Base-by-base conservation (phyloP, 1,139 yeast species). In the Pichia norvegensis region DNA sequence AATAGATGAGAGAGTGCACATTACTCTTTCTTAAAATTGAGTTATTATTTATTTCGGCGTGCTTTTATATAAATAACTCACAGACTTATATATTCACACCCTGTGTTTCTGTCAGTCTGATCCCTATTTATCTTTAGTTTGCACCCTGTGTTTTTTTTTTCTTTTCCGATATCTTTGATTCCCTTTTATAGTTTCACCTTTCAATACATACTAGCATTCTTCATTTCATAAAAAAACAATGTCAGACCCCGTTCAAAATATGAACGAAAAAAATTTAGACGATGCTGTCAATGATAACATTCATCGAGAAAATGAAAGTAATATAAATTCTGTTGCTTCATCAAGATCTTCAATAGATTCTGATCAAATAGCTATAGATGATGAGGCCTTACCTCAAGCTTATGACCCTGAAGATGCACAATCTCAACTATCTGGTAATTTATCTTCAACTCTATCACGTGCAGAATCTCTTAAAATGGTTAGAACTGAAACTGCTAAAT, bases 401-500 rank as follows among this genome's bases (percentile, higher is more conserved):
- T 64, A 62, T 46, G 63, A 55, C 31, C 71, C 72, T 1, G 69
- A 70, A 46, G 77, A 73, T 56, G 76, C 73, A 7, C 70, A 66
- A 47, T 69, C 76, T 4, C 70, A 64, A 46, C 46, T 71, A 11
- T 68, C 73, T 3, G 62, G 60, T 5, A 49, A 43, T 29, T 10
- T 59, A 11, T 52, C 58, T 2, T 49, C 61, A 21, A 54, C 59
- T 7, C 48, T 61, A 13, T 67, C 72, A 13, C 57, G 68, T 46
- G 52, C 62, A 4, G 65, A 59, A 41, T 64, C 67, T 37, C 55
- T 72, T 41, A 66, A 65, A 42, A 56, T 73, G 53, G 67, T 67
- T 16, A 67, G 68, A 52, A 81, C 92, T 0, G 95, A 85, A 66
- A 85, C 94, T 1, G 78, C 73, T 17, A 76, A 78, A 57, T 78